Conservation (phyloP, 2,329 filamentous ascomycete species). For the Botrytis fabae region DNA sequence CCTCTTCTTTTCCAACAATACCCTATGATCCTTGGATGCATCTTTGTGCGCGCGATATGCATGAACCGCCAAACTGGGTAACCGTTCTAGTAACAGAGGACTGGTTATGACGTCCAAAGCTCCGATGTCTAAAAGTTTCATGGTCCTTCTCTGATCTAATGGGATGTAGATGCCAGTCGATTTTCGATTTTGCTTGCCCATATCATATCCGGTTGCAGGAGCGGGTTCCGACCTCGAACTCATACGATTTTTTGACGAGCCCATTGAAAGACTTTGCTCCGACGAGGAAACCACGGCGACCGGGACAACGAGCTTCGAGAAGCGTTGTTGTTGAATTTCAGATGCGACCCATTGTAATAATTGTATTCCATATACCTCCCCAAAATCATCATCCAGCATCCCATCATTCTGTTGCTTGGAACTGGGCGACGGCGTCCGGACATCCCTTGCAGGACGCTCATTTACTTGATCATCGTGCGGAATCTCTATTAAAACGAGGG, state of each 20-base stretch:
- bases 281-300: conserved; percentile 45
- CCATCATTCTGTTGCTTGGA: conserved; percentile 43
- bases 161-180: conserved; percentile 39
- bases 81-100: conserved; percentile 71
- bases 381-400: conserved; percentile 43
- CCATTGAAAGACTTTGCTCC: conserved; percentile 35
- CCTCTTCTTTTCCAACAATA: conserved; percentile 69
- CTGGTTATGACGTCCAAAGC: conserved; percentile 83
- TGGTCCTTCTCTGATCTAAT: conserved; percentile 54
- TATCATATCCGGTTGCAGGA: conserved; percentile 17
- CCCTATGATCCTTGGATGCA: conserved; percentile 69
- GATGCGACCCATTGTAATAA: conserved; percentile 50
- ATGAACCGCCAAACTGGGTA: conserved; percentile 76
- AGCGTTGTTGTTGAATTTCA: conserved; percentile 51
- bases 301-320: conserved; percentile 50
- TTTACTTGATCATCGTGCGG: conserved; percentile 45
- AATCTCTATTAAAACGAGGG: conserved; percentile 56
- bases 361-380: conserved; percentile 50
- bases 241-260: conserved; percentile 27
- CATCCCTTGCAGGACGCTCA: conserved; percentile 38
- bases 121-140: conserved; percentile 79
- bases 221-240: conserved; percentile 29
- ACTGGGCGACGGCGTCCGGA: conserved; percentile 39
- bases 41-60: conserved; percentile 81
- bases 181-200: conserved; percentile 23